A percentile compares a stretch with the other conserved stretches of the same genome.
phyloP scores from a whole-genome alignment of 192 early-diverging fungal species.

The Backusella morwellensis region DNA sequence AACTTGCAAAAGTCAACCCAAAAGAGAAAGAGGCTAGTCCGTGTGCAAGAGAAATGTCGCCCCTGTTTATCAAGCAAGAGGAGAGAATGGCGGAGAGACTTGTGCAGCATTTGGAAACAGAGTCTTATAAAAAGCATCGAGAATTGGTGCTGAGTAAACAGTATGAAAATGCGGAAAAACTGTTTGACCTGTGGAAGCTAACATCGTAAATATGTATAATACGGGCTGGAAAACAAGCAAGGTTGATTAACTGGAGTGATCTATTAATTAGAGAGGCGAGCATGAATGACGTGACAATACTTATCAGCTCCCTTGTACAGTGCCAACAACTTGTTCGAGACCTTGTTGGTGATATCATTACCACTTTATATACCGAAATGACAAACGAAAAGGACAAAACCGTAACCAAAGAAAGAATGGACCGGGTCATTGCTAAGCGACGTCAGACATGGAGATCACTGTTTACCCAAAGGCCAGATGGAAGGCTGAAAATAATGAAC shows the following conservation, averaged over 20 bases:
- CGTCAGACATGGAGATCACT: background rate
- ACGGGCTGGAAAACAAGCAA: background rate
- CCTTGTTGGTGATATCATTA: background rate
- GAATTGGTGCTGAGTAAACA: background rate
- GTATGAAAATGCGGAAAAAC: background rate
- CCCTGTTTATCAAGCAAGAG: background rate
- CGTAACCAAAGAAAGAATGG: background rate
- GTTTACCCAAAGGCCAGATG: background rate
- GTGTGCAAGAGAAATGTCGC: slow-evolving; percentile 2
- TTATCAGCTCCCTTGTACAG: background rate
- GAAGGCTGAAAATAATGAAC: background rate
- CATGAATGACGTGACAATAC: background rate
- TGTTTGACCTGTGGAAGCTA: slow-evolving; percentile 12
- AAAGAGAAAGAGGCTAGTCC: background rate
- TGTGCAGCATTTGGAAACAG: background rate
- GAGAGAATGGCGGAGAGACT: background rate
- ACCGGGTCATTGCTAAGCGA: background rate
- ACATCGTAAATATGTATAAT: slow-evolving; percentile 2
- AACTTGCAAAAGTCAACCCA: background rate
- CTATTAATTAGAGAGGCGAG: background rate
- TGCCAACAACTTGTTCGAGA: background rate
- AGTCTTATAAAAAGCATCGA: background rate
- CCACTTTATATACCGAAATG: slow-evolving; percentile 1
- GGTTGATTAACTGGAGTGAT: background rate
- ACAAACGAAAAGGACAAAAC: background rate